Percentiles rank a stretch among this genome's conserved stretches.
Evolutionary conservation across 495 filamentous ascomycete species (phyloP).

Genomic region (Podospora comata): DNA sequence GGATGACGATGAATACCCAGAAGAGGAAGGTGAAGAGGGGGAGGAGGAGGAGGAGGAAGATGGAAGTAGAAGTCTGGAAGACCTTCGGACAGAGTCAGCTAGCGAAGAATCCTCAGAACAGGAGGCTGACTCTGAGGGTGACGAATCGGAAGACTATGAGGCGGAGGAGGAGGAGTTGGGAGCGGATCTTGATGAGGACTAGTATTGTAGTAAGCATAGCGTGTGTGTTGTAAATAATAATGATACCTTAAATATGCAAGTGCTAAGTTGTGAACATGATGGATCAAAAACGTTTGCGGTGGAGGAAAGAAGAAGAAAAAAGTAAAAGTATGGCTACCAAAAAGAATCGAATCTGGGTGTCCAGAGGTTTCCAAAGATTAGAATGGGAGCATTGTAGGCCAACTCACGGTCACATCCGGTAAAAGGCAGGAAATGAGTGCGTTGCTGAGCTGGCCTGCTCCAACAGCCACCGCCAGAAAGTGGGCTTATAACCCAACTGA

Average conservation of each 20-base stretch:
- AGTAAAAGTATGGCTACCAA: constrained; percentile 11
- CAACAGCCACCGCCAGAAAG: neutral
- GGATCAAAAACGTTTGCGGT: neutral
- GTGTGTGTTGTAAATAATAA: neutral
- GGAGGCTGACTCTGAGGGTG: constrained; percentile 24
- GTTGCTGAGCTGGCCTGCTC: constrained; percentile 38
- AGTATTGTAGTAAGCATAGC: constrained; percentile 4
- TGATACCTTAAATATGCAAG: neutral
- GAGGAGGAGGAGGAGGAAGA: constrained; percentile 23
- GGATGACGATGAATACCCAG: neutral
- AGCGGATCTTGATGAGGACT: constrained; percentile 32
- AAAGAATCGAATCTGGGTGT: constrained; percentile 35
- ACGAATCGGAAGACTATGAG: constrained; percentile 45
- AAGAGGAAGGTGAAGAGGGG: constrained; percentile 19
- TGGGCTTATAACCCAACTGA: constrained; percentile 19
- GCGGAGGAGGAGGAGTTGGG: constrained; percentile 44
- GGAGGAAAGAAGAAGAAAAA: constrained; percentile 14
- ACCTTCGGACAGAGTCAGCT: constrained; percentile 7
- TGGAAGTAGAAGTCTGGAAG: neutral
- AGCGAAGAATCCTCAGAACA: constrained; percentile 16
- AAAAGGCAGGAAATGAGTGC: constrained; percentile 43
- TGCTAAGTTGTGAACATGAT: neutral
- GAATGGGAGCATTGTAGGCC: constrained; percentile 37
- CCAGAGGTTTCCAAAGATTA: constrained; percentile 38
- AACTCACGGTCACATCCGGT: constrained; percentile 43